phyloP scores from a whole-genome alignment of 2,329 filamentous ascomycete species.

The Aspergillus sp. region DNA sequence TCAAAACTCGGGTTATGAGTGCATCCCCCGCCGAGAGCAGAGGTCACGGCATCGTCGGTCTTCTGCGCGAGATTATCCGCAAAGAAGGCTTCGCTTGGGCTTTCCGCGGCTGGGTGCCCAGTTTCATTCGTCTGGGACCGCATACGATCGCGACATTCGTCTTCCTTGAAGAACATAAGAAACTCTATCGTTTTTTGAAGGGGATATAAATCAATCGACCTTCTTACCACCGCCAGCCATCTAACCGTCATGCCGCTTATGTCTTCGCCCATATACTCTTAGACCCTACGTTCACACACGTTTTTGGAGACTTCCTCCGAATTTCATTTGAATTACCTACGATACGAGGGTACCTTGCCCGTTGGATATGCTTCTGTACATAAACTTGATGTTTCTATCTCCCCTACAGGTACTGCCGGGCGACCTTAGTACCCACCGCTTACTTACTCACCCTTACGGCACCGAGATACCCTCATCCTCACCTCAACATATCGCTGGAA shows the following conservation, averaged over 20 bases:
- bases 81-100: constrained; percentile 63
- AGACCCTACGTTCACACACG: neutral
- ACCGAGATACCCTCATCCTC: neutral
- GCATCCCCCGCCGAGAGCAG: constrained; percentile 45
- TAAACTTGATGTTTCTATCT: neutral
- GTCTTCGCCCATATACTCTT: neutral
- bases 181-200: constrained; percentile 54
- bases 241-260: neutral
- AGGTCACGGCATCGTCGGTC: constrained; percentile 45
- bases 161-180: constrained; percentile 69
- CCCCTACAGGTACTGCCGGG: neutral
- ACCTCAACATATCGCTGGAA: neutral
- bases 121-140: constrained; percentile 64
- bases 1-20: constrained; percentile 67
- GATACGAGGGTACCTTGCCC: neutral
- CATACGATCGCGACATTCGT: constrained; percentile 67
- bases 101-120: constrained; percentile 67
- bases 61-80: constrained; percentile 55
- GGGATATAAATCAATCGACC: constrained; percentile 21
- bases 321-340: neutral
- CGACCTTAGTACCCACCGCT: neutral
- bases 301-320: neutral
- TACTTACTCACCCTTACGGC: neutral
- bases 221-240: neutral
- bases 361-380: neutral